Base-by-base conservation (phyloP, 1,139 yeast genomes). In the Casaregolazyma suthepensis region DNA sequence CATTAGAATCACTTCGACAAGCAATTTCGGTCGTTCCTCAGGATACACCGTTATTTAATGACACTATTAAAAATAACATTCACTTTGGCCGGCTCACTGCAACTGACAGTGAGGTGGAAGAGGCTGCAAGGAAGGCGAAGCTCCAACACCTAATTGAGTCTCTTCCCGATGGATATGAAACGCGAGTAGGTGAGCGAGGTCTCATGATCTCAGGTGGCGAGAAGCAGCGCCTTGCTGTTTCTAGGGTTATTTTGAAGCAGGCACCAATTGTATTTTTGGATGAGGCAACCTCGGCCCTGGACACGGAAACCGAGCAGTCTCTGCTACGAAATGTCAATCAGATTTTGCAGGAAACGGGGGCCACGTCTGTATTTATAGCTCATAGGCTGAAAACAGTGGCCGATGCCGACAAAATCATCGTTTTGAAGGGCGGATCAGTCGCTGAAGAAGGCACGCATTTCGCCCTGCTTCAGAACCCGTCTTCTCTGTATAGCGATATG, bases 161-260 rank as follows among this genome's bases (percentile, higher is more conserved):
- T 50, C 73, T 93, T 48, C 98, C 99, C 0, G 87, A 87, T 13
- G 97, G 97, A 0, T 75, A 79, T 46, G 75, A 85, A 40, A 93
- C 99, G 0, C 76, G 87, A 53, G 99, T 93, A n/a, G 99, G 99
- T 50, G 99, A 94, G 70, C 76, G 99, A 62, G 99, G 99, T 20
- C 78, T 93, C 79, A 93, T 93, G 99, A 90, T 93, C 48, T 89
- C 97, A 10, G 99, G 99, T 13, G 99, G 99, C 54, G 99, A 93
- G 69, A 91, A 94, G 67, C 99, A 93, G 70, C 76, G 99, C 58
- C 75, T 93, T 52, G 99, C 99, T 0, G 89, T 93, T 62, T 94
- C 97, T 0, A 76, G 99, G 60, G 81, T 93, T 18, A 71, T 93
- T 48, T 73, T 93, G 61, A 94, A 94, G 70, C 77, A 80, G 58